Base-by-base conservation (phyloP, 768 basidiomycete species). In the Trametes cubensis region DNA sequence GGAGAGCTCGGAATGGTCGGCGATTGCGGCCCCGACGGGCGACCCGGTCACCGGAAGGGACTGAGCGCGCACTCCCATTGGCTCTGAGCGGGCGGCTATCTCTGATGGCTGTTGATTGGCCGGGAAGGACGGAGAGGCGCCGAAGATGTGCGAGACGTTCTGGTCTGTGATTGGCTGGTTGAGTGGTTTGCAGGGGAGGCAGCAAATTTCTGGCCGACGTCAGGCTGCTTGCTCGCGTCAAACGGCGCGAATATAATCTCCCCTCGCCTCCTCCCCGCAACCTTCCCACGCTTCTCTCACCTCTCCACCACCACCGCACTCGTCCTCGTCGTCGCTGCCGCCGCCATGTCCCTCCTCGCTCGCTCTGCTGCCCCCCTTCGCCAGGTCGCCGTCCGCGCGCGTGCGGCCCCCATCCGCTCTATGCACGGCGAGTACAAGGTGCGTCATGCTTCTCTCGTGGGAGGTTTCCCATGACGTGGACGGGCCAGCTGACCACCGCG, bases 321-420 rank as follows among this genome's bases (percentile, higher is more conserved):
- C 54, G 25, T 39, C 41, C 30, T 41, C 18, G 34, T n/a, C 40
- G 26, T 55, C 34, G 38, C 21, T 39, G 46, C 40, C 55, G 57
- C 62, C 51, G 51, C 23, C 55, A 70, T 68, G 66, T 62, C 64
- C 39, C 54, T 70, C 65, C 69, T 70, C 61, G 64, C 66, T 55
- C 66, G 67, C 66, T 67, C 66, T 55, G 68, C 64, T 50, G 66
- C 66, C 17, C 62, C 68, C 63, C 63, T 69, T 55, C 68, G 71
- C 60, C 71, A 69, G 63, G 64, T 69, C 53, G 64, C 65, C 49
- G 57, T 61, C 55, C 69, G 69, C 64, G 59, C 69, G 58, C 61
- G 62, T 47, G 57, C 60, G 40, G 59, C 62, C 25, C 67, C 65
- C 44, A 51, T 61, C 51, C 67, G 65, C 59, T 63, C 58, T 48